Percentiles rank a stretch among this genome's conserved stretches.
phyloP scores from a whole-genome alignment of 345 rosid genomes.

The Balakata baccata region DNA sequence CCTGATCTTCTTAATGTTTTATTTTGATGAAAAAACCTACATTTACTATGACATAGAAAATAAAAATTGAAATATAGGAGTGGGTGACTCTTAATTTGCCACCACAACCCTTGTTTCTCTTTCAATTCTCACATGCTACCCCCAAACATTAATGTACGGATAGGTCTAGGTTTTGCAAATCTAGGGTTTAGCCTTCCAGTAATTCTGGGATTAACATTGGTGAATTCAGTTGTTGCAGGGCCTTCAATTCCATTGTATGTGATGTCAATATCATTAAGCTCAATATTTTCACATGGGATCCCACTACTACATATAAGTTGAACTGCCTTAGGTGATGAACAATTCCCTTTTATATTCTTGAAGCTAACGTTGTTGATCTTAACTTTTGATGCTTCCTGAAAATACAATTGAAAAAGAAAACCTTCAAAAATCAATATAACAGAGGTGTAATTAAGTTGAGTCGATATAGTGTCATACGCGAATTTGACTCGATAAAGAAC shows the following conservation, averaged over 20 bases:
- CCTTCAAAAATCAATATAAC: too few species aligned
- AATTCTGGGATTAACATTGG: not conserved
- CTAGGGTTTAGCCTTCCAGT: not conserved
- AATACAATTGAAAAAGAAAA: not conserved
- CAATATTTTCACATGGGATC: not conserved
- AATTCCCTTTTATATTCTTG: slow-evolving; percentile 1
- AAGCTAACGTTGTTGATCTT: not conserved
- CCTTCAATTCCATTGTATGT: not conserved
- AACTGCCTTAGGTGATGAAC: not conserved
- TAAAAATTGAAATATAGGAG: too few species aligned
- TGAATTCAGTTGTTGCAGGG: not conserved
- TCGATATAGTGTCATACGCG: too few species aligned
- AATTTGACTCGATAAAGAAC: too few species aligned
- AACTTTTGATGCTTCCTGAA: slow-evolving; percentile 3
- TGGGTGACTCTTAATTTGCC: too few species aligned
- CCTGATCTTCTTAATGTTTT: too few species aligned
- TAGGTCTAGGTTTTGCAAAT: not conserved
- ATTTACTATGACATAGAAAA: too few species aligned
- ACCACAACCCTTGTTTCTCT: too few species aligned
- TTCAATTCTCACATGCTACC: not conserved
- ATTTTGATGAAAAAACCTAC: too few species aligned
- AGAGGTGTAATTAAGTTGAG: too few species aligned
- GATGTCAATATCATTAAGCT: not conserved
- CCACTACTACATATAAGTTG: not conserved
- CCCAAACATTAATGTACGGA: not conserved